A percentile compares a stretch with the other conserved stretches of the same genome.
phyloP scores from a whole-genome alignment of 106 monocot species.

The Acorus calamus region DNA sequence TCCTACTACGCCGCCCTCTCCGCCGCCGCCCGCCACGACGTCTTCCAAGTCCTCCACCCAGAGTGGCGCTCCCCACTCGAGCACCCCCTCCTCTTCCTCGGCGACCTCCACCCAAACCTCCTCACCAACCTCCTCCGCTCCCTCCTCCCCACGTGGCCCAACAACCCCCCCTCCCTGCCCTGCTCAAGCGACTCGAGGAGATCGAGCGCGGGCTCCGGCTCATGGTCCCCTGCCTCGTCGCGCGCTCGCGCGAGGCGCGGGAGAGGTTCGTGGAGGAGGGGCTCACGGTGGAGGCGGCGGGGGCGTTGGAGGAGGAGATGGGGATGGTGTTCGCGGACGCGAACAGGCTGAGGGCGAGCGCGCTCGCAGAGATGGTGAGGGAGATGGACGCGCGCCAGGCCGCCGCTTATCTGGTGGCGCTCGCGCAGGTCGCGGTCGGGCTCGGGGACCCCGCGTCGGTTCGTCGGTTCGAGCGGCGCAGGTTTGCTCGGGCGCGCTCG shows the following conservation, averaged over 20 bases:
- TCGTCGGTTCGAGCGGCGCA: constrained; percentile 10
- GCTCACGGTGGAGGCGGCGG: neutral
- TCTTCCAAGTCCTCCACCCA: constrained; percentile 10
- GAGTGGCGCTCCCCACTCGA: constrained; percentile 10
- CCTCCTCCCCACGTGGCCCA: neutral
- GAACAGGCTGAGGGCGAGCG: constrained; percentile 19
- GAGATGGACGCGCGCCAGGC: constrained; percentile 11
- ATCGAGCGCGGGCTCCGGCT: constrained; percentile 20
- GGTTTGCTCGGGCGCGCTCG: neutral
- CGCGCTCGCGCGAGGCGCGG: constrained; percentile 11
- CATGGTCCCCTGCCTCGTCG: constrained; percentile 9
- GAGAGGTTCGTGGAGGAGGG: neutral
- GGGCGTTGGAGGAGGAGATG: constrained; percentile 11
- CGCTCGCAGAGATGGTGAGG: constrained; percentile 16
- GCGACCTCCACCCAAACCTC: constrained; percentile 23
- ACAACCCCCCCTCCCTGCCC: constrained; percentile 1
- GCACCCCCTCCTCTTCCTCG: constrained; percentile 26
- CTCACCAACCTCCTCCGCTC: constrained; percentile 9
- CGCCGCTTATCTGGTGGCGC: constrained; percentile 14
- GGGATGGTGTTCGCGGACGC: constrained; percentile 13
- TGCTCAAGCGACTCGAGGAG: constrained; percentile 8
- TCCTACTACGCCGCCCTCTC: constrained; percentile 20
- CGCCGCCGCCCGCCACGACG: constrained; percentile 21
- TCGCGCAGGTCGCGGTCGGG: constrained; percentile 13
- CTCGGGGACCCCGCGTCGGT: constrained; percentile 12